phyloP scores from a whole-genome alignment of 345 rosid genomes.

The Nephelium lappaceum region DNA sequence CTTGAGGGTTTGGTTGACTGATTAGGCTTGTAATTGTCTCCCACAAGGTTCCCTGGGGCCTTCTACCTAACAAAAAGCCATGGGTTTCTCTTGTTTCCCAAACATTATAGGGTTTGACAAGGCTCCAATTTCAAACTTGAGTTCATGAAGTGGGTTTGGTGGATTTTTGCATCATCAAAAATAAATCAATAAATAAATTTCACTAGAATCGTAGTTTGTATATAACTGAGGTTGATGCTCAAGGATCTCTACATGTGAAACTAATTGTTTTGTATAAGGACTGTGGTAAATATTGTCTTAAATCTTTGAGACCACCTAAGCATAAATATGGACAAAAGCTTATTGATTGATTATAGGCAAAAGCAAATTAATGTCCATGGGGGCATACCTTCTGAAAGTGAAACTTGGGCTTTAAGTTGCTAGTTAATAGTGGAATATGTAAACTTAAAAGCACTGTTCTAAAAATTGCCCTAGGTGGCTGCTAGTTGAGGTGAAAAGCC shows the following conservation, averaged over 20 bases:
- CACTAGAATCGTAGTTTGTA: not conserved
- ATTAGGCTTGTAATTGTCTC: not conserved
- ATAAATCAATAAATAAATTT: not conserved
- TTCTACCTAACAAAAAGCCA: not conserved
- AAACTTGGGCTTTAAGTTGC: not conserved
- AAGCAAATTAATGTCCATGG: not conserved
- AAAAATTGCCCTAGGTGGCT: no score
- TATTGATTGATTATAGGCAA: no score
- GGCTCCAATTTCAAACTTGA: not conserved
- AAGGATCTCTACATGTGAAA: not conserved
- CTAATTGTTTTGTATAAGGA: not conserved
- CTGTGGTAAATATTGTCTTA: not conserved
- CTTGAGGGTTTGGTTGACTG: not conserved
- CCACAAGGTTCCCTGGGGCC: not conserved
- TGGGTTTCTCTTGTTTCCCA: not conserved
- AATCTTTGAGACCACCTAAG: not conserved
- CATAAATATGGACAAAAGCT: not conserved
- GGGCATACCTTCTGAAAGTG: not conserved
- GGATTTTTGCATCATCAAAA: not conserved
- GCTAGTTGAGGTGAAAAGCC: no score
- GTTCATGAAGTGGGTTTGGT: no score
- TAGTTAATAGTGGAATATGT: not conserved
- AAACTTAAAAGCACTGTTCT: not conserved
- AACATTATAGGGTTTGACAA: not conserved
- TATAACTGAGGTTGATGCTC: not conserved